Percentiles rank a stretch among this genome's conserved stretches.
Evolutionary conservation across 176 grass and related monocot genomes (phyloP).

Genomic region (Poa pratensis): DNA sequence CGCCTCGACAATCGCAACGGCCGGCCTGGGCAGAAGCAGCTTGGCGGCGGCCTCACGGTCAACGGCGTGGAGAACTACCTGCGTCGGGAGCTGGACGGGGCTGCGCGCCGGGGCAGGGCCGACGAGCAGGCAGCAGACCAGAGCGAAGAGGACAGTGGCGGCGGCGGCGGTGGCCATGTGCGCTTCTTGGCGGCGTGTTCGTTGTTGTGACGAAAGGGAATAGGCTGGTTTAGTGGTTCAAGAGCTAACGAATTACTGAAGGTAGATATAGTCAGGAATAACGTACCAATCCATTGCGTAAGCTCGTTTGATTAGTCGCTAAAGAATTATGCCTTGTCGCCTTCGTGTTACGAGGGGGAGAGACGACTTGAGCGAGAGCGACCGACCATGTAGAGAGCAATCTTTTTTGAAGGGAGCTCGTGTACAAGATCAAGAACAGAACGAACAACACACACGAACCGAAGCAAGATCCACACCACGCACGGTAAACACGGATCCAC

Average conservation of each 20-base stretch:
- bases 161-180: constrained; percentile 37
- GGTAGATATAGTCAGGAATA: not conserved
- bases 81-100: constrained; percentile 1
- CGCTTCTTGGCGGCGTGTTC: not conserved
- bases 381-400: not conserved
- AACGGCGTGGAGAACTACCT: not conserved
- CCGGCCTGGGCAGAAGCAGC: constrained; percentile 17
- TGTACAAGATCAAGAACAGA: too few species aligned
- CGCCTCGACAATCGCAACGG: not conserved
- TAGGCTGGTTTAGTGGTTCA: not conserved
- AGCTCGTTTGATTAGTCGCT: constrained; percentile 36
- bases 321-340: constrained; percentile 35
- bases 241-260: not conserved
- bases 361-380: constrained; percentile 6
- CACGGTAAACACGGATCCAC: too few species aligned
- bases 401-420: too few species aligned
- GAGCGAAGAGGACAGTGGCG: not conserved
- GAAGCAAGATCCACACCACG: too few species aligned
- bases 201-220: not conserved
- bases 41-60: constrained; percentile 20
- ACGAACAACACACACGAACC: too few species aligned
- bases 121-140: constrained; percentile 47
- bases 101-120: constrained; percentile 1
- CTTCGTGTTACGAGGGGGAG: constrained; percentile 36
- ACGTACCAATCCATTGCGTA: not conserved